Percentiles rank a stretch among this genome's conserved stretches.
phyloP scores from a whole-genome alignment of 1,139 yeast genomes.

The Candida anutae region DNA sequence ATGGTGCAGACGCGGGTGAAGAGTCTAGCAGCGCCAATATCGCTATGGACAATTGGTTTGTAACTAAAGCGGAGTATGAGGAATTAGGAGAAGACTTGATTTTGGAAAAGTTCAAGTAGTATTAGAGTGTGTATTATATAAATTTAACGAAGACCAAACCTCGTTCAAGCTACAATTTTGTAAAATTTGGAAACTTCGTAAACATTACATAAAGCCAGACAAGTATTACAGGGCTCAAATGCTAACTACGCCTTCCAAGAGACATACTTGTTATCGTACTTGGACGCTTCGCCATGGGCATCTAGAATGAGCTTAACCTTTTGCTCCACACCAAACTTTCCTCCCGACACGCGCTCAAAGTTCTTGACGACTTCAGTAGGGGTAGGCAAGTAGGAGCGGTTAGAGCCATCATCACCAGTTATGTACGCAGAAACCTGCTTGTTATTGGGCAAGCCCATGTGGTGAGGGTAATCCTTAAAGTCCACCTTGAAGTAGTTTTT shows the following conservation, averaged over 20 bases:
- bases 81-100: conserved; percentile 55
- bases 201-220: no score
- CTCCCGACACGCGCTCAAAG: conserved; percentile 43
- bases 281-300: conserved; percentile 54
- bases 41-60: conserved; percentile 46
- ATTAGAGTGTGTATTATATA: background rate
- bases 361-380: conserved; percentile 55
- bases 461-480: conserved; percentile 61
- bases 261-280: conserved; percentile 48
- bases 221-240: no score
- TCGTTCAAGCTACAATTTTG: no score
- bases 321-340: conserved; percentile 55
- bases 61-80: conserved; percentile 49
- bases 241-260: conserved; percentile 62
- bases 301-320: conserved; percentile 50
- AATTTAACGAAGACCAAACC: no score
- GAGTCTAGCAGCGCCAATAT: conserved; percentile 35
- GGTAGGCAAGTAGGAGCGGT: conserved; percentile 60
- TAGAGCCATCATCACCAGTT: conserved; percentile 56
- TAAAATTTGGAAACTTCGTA: no score
- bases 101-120: conserved; percentile 45
- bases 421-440: conserved; percentile 49
- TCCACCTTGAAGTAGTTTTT: conserved; percentile 42
- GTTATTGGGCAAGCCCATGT: conserved; percentile 76
- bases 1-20: conserved; percentile 26